Evolutionary conservation across 83 land plant genomes (phyloP).

Genomic region (Picea mariana): DNA sequence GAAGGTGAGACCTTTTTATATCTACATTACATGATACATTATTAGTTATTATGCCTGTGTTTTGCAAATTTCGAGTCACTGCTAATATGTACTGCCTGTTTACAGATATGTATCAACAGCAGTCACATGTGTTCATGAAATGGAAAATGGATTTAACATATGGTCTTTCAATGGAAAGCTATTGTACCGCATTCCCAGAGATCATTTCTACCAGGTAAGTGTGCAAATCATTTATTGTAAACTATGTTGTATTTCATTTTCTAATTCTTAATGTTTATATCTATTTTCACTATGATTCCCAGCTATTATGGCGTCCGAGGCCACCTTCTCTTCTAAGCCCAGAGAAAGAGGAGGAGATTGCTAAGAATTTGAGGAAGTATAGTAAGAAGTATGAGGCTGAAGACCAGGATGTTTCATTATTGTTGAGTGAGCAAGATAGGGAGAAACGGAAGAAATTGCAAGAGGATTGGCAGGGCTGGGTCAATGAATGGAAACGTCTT

Average conservation of each 20-base stretch:
- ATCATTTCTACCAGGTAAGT: conserved; percentile 86
- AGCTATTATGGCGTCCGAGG: conserved; percentile 95
- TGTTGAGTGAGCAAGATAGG: conserved; percentile 77
- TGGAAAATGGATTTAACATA: conserved; percentile 98
- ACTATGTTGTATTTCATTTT: neutral
- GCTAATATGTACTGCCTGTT: conserved; percentile 10
- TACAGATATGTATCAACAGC: conserved; percentile 88
- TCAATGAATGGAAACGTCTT: conserved; percentile 65
- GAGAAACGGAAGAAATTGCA: conserved; percentile 73
- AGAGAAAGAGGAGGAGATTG: conserved; percentile 85
- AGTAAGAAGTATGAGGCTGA: conserved; percentile 96
- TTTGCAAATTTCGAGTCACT: neutral
- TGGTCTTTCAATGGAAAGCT: conserved; percentile 97
- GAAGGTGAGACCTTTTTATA: conserved; percentile 55
- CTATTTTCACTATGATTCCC: neutral
- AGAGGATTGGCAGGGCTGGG: conserved; percentile 84
- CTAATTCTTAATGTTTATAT: neutral
- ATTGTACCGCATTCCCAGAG: conserved; percentile 70
- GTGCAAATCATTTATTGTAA: neutral
- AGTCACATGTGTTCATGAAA: conserved; percentile 85
- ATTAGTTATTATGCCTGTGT: neutral
- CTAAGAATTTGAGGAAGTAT: conserved; percentile 87
- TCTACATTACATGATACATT: neutral
- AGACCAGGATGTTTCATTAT: conserved; percentile 71
- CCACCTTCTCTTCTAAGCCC: conserved; percentile 80